Evolutionary conservation across 768 basidiomycete species (phyloP).

Genomic region (Xerocomus potaroensis): DNA sequence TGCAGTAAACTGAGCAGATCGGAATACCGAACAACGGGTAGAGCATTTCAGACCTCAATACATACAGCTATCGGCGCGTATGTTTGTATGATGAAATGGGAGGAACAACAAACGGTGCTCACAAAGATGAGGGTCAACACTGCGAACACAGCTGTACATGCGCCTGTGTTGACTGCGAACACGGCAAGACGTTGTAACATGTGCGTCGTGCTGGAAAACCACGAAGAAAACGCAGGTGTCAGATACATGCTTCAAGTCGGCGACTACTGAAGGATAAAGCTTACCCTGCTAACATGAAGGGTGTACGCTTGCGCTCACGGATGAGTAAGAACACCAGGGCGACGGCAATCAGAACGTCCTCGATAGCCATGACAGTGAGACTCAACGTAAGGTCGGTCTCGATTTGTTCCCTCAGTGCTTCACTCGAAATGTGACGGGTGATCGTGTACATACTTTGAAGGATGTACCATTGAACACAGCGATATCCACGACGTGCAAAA

Average conservation of each 20-base stretch:
- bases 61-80: neutral
- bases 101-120: neutral
- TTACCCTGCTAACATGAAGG: neutral
- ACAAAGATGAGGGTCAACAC: slow-evolving; percentile 28
- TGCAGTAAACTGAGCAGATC: neutral
- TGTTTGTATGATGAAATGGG: neutral
- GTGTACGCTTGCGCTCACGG: neutral
- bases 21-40: neutral
- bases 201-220: neutral
- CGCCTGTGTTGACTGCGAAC: slow-evolving; percentile 23
- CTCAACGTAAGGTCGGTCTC: neutral
- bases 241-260: neutral
- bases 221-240: neutral
- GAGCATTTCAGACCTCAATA: neutral
- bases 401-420: neutral
- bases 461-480: neutral
- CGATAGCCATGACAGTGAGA: neutral
- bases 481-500: neutral
- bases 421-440: neutral
- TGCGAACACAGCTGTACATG: slow-evolving; percentile 46
- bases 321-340: neutral
- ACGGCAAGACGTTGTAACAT: slow-evolving; percentile 1
- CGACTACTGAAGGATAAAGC: neutral
- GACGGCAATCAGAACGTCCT: slow-evolving; percentile 1
- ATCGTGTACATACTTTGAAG: neutral